A percentile compares a stretch with the other conserved stretches of the same genome.
These are phyloP conservation scores for Pseudognaphalium luteoalbum DNA, from an alignment of 129 eudicot species.

Conservation along the genomic window DNA sequence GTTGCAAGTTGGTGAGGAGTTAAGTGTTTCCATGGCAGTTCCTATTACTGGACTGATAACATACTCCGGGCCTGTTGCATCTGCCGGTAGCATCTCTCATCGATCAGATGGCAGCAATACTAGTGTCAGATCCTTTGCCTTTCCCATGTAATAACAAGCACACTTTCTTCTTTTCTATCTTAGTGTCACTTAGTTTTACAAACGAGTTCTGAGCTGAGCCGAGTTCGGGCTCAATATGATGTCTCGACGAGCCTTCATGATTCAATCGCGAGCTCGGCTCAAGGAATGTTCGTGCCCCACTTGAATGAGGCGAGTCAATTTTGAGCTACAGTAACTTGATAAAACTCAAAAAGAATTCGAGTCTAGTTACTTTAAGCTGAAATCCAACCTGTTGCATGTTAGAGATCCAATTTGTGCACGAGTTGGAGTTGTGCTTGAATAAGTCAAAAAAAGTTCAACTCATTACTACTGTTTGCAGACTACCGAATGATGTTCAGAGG, in stretches of 20 bases:
- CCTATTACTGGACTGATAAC: constrained; percentile 47
- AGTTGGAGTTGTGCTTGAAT: background rate
- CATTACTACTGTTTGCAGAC: background rate
- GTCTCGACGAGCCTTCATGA: background rate
- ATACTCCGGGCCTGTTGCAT: constrained; percentile 52
- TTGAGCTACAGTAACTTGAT: too few relatives aligned
- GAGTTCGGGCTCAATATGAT: background rate
- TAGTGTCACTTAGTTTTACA: background rate
- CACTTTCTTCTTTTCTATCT: background rate
- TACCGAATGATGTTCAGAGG: background rate
- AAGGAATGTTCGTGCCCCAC: background rate
- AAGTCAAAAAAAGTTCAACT: background rate
- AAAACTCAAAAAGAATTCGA: too few relatives aligned
- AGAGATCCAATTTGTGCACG: background rate
- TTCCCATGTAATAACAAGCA: constrained; percentile 67
- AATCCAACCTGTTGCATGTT: too few relatives aligned
- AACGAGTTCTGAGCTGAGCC: background rate
- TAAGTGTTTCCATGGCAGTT: constrained; percentile 55
- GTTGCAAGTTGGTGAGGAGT: constrained; percentile 52
- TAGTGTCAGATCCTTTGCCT: constrained; percentile 85
- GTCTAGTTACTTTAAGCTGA: too few relatives aligned
- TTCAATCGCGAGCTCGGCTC: background rate
- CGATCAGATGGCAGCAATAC: constrained; percentile 86
- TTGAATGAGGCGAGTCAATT: too few relatives aligned
- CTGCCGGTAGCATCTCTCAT: constrained; percentile 69